A percentile compares a stretch with the other conserved stretches of the same genome.
Evolutionary conservation across 2,329 filamentous ascomycete genomes (phyloP).

Genomic region (Trichoderma asperellum): DNA sequence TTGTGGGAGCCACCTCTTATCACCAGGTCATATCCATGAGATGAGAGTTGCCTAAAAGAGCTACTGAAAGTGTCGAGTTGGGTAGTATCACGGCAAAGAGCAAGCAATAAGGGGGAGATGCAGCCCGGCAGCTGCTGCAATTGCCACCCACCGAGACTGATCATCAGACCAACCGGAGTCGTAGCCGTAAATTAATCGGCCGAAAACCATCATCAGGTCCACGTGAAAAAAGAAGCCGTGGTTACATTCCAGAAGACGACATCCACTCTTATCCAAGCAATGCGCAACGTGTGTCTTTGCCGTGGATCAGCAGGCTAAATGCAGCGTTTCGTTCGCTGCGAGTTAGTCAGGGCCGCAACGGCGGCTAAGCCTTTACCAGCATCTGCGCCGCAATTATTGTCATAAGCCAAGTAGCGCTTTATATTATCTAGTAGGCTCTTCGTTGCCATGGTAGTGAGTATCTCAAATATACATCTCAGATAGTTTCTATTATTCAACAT

Average conservation of each 20-base stretch:
- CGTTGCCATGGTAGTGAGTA: not conserved
- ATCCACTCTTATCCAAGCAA: not conserved
- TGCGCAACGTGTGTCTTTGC: slow-evolving; percentile 9
- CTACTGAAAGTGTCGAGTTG: not conserved
- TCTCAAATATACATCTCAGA: not conserved
- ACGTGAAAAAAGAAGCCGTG: not conserved
- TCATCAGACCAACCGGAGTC: slow-evolving; percentile 9
- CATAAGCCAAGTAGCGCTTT: not conserved
- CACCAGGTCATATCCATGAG: not conserved
- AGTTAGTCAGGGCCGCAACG: not conserved
- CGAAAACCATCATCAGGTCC: not conserved
- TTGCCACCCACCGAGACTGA: not conserved
- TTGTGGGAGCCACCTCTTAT: not conserved
- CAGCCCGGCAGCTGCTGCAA: not conserved
- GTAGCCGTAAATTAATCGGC: not conserved
- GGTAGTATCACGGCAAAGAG: not conserved
- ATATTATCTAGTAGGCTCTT: not conserved
- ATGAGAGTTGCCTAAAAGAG: not conserved
- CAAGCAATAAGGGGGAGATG: not conserved
- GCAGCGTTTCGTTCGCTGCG: not conserved
- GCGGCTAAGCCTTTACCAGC: not conserved
- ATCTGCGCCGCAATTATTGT: not conserved
- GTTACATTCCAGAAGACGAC: slow-evolving; percentile 4
- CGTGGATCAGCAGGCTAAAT: slow-evolving; percentile 8
- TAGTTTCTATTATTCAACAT: not conserved